Evolutionary conservation across 2,329 filamentous ascomycete species (phyloP).

Genomic region (Arthroderma sp.): DNA sequence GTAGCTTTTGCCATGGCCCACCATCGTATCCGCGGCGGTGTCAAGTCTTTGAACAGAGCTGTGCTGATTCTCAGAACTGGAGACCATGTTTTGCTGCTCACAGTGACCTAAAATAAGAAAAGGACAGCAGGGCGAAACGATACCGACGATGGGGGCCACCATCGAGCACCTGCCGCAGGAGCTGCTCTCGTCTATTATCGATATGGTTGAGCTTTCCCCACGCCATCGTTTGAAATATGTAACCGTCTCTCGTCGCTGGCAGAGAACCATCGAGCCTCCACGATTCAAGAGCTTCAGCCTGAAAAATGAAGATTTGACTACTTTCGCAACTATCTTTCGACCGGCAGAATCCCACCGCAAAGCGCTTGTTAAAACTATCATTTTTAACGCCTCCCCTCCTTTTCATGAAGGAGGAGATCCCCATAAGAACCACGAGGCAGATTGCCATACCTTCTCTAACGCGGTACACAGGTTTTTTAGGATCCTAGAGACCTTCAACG

Average conservation of each 20-base stretch:
- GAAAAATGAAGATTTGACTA: background rate
- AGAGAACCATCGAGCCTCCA: background rate
- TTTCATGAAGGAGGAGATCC: background rate
- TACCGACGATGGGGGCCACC: background rate
- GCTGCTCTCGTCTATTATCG: background rate
- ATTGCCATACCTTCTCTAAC: background rate
- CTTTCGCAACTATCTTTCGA: background rate
- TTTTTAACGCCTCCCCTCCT: background rate
- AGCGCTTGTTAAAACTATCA: background rate
- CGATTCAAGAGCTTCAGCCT: background rate
- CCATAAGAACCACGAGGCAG: background rate
- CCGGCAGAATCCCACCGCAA: background rate
- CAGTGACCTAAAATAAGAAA: too few relatives aligned
- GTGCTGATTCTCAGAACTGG: too few relatives aligned
- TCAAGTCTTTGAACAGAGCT: too few relatives aligned
- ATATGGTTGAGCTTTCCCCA: background rate
- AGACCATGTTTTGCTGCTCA: too few relatives aligned
- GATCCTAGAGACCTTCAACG: background rate
- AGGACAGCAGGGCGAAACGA: too few relatives aligned
- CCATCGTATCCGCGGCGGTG: too few relatives aligned
- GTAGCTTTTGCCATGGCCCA: too few relatives aligned
- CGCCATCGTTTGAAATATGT: background rate
- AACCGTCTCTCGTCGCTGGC: constrained; percentile 1
- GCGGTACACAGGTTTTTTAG: background rate
- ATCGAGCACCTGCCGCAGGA: background rate